Conservation (phyloP, 2,329 filamentous ascomycete species). For the Exophiala oligosperma region DNA sequence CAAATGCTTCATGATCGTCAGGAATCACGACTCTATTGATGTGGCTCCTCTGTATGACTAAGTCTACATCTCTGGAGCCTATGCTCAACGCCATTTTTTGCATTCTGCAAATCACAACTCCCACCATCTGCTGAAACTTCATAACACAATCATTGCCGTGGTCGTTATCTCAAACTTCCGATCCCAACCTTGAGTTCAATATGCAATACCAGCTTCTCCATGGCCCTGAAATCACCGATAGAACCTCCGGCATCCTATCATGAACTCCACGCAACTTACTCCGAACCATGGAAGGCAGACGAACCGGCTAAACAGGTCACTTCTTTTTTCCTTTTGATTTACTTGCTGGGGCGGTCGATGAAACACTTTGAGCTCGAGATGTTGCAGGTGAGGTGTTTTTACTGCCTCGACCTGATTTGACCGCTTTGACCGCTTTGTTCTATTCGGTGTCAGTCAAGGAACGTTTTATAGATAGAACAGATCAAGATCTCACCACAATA, state of each 20-base stretch:
- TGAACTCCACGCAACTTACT: background rate
- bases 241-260: constrained; percentile 2
- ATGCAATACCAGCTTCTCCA: background rate
- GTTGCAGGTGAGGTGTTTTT: constrained; percentile 68
- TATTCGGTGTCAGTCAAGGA: constrained; percentile 43
- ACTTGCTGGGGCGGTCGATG: constrained; percentile 59
- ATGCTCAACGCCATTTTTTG: too few relatives aligned
- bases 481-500: constrained; percentile 63
- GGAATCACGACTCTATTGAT: too few relatives aligned
- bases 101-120: too few relatives aligned
- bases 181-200: background rate
- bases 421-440: constrained; percentile 91
- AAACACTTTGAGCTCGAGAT: constrained; percentile 85
- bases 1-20: too few relatives aligned
- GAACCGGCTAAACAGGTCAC: constrained; percentile 30
- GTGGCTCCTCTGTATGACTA: too few relatives aligned
- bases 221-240: background rate
- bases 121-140: too few relatives aligned
- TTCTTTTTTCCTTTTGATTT: constrained; percentile 53
- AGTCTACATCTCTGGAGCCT: too few relatives aligned
- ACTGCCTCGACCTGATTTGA: constrained; percentile 61
- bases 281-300: background rate
- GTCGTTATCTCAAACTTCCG: too few relatives aligned
- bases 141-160: too few relatives aligned
- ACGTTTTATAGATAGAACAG: background rate